Evolutionary conservation across 495 filamentous ascomycete genomes (phyloP).

Genomic region (Cercophora samala): DNA sequence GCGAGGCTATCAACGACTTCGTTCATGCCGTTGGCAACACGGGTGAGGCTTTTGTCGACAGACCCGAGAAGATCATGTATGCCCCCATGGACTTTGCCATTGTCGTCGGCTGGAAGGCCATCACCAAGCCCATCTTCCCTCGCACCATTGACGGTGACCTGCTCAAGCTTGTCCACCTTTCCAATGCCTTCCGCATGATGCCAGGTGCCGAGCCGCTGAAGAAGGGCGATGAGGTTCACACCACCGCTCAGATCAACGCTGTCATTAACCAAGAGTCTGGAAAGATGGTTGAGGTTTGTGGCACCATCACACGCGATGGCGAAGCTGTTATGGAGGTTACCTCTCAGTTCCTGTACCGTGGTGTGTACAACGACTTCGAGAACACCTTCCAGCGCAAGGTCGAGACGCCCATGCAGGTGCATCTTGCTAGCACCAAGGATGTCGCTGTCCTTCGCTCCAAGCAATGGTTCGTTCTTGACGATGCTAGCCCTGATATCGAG

Average conservation of each 20-base stretch:
- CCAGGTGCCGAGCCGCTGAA: constrained; percentile 91
- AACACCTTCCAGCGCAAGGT: constrained; percentile 98
- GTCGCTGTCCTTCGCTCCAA: constrained; percentile 92
- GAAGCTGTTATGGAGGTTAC: constrained; percentile 96
- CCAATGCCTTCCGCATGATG: constrained; percentile 96
- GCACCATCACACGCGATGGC: constrained; percentile 85
- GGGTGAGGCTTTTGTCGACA: constrained; percentile 96
- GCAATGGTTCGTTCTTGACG: constrained; percentile 86
- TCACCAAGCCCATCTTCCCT: constrained; percentile 98
- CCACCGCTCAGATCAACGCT: constrained; percentile 93
- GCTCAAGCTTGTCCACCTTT: constrained; percentile 90
- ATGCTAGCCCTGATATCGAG: constrained; percentile 69
- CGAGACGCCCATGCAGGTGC: constrained; percentile 92
- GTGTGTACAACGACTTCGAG: constrained; percentile 85
- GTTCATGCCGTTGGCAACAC: constrained; percentile 98
- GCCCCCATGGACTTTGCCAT: constrained; percentile 99
- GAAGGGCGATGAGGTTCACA: constrained; percentile 88
- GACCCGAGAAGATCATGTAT: constrained; percentile 89
- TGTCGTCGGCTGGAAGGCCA: constrained; percentile 97
- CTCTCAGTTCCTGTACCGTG: constrained; percentile 95
- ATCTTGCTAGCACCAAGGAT: constrained; percentile 80
- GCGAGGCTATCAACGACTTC: constrained; percentile 93
- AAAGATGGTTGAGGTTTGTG: constrained; percentile 99
- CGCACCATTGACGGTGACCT: constrained; percentile 91
- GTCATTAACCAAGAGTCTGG: constrained; percentile 97